Evolutionary conservation across 192 early-diverging fungal species (phyloP), one percentile per base, ranked within the genome.

Genomic region (Rhizoclosmatium globosum): DNA sequence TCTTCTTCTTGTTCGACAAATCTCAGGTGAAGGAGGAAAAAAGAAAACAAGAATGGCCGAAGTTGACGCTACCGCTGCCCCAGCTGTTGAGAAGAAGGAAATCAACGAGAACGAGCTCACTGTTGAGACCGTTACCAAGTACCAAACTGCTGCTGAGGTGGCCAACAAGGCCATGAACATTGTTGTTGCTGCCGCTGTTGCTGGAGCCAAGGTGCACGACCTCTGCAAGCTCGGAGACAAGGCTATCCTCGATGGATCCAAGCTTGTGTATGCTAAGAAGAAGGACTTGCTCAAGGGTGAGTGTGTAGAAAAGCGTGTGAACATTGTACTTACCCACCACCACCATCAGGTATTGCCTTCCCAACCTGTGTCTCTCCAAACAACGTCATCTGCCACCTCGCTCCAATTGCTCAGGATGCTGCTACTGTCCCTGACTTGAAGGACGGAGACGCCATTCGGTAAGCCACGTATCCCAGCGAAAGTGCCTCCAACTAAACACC

Each of bases 341-440:
- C 31, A 31, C 31, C 31, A 31, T 31, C 71, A 91, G 92, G 95
- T 84, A 89, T 97, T 81, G 92, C 94, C 71, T 98, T 98, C 87
- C 96, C 96, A 41, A 98, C 96, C 61, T 90, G 88, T 80, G 90
- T 99, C 43, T 96, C 95, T 17, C 90, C 95, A 60, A 94, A 94
- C 90, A 87, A 91, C 76, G 81, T 89, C 68, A 91, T 97, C 74
- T 96, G 95, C 87, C 94, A 97, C 87, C 92, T 95, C 84, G 92
- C 95, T 62, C 97, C 97, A 13, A 81, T 97, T 59, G 77, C 89
- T n/a, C 84, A 82, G 65, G 95, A 96, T 79, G 83, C 91, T 57
- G 92, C 92, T 71, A 88, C 90, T 50, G 78, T 90, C 62, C 62
- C 79, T 41, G 81, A 86, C 23, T 87, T 99, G 74, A 93, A 93